Evolutionary conservation across 192 early-diverging fungal species (phyloP).

Genomic region (Podochytrium sp.): DNA sequence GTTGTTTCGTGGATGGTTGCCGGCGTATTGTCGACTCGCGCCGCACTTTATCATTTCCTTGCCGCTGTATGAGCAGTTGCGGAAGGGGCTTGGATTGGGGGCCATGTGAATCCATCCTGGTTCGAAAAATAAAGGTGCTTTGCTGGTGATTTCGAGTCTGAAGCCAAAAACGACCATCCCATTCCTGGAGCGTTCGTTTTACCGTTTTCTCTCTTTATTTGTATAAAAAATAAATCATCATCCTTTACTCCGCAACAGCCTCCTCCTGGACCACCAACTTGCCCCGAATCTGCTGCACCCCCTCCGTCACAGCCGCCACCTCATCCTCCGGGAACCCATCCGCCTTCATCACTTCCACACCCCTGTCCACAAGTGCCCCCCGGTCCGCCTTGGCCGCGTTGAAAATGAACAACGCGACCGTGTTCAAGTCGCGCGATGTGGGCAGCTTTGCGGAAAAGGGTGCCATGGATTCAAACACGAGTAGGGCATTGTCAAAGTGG

Average conservation of each 20-base stretch:
- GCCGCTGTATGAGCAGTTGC: slow-evolving; percentile 33
- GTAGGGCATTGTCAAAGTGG: not conserved
- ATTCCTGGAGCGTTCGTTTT: too few species aligned
- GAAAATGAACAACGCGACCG: not conserved
- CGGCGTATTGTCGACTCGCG: slow-evolving; percentile 26
- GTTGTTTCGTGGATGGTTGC: slow-evolving; percentile 59
- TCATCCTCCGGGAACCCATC: slow-evolving; percentile 4
- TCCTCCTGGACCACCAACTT: too few species aligned
- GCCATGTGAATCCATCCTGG: slow-evolving; percentile 23
- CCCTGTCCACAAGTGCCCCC: not conserved
- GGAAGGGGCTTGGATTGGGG: slow-evolving; percentile 24
- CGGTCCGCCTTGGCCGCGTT: slow-evolving; percentile 3
- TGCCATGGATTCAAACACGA: slow-evolving; percentile 5
- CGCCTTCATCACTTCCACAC: not conserved
- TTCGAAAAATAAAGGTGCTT: too few species aligned
- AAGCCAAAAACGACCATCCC: too few species aligned
- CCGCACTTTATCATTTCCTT: slow-evolving; percentile 33
- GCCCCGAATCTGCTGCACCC: not conserved
- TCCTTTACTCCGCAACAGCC: not conserved
- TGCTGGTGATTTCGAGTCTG: too few species aligned
- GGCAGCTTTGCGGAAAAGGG: not conserved
- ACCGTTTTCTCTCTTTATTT: too few species aligned
- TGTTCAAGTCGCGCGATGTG: not conserved
- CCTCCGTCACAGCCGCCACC: not conserved
- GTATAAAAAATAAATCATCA: not conserved